These are phyloP conservation scores for Fusarium beomiforme DNA, from an alignment of 2,329 filamentous ascomycete genomes.

Conservation along the genomic window DNA sequence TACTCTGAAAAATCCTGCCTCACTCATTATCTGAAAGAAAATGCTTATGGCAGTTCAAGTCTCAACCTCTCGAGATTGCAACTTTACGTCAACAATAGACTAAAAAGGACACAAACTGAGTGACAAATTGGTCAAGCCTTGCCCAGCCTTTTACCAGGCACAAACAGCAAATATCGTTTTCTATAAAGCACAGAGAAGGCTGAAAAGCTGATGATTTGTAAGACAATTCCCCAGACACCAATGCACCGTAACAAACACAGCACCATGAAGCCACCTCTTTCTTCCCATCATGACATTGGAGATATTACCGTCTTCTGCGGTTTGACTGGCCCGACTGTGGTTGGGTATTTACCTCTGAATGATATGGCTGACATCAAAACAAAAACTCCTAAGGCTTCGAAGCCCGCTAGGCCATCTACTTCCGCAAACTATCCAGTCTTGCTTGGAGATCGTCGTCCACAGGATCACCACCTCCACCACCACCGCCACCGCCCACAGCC, in stretches of 20 bases:
- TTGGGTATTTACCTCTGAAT: not conserved
- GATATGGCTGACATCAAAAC: not conserved
- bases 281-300: not conserved
- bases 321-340: not conserved
- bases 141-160: not conserved
- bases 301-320: not conserved
- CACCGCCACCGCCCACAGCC: conserved; percentile 72
- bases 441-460: conserved; percentile 96
- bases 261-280: conserved; percentile 12
- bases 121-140: not conserved
- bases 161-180: conserved; percentile 11
- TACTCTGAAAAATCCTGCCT: not conserved
- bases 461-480: conserved; percentile 65
- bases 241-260: conserved; percentile 37
- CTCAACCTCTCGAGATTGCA: not conserved
- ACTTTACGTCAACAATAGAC: not conserved
- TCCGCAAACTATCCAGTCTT: conserved; percentile 85
- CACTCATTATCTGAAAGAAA: not conserved
- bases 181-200: conserved; percentile 30
- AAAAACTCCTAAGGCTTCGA: not conserved
- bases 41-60: not conserved
- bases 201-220: conserved; percentile 32
- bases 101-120: not conserved
- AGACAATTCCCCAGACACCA: conserved; percentile 41
- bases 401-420: conserved; percentile 48